Percentiles rank a stretch among this genome's conserved stretches.
Conservation (phyloP, 2,329 filamentous ascomycete species). For the Fusarium kyushuense region DNA sequence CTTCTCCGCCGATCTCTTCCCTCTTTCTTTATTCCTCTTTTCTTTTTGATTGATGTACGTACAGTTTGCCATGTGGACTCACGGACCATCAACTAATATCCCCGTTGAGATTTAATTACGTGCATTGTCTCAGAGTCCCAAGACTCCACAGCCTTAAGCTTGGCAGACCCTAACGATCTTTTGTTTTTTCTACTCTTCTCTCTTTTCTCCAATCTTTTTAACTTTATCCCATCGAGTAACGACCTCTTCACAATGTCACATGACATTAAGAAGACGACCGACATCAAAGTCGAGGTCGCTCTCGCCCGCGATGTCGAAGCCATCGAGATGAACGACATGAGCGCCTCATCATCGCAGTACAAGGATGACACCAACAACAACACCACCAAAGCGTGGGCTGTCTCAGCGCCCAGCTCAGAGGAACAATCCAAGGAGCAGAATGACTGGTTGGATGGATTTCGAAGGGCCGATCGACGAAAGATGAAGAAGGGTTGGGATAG, state of each 20-base stretch:
- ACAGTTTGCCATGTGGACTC: constrained; percentile 17
- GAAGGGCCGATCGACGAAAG: constrained; percentile 35
- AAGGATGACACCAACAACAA: background rate
- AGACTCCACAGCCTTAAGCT: constrained; percentile 21
- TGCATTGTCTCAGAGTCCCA: constrained; percentile 12
- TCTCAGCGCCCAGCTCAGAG: constrained; percentile 21
- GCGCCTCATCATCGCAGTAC: constrained; percentile 13
- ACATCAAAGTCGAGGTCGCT: constrained; percentile 38
- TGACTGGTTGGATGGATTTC: constrained; percentile 44
- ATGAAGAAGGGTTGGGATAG: constrained; percentile 42
- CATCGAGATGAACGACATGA: constrained; percentile 35
- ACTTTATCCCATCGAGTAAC: constrained; percentile 12
- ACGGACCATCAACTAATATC: constrained; percentile 23
- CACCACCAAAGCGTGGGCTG: constrained; percentile 23
- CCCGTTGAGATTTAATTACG: constrained; percentile 21
- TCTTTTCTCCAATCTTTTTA: background rate
- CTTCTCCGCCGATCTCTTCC: constrained; percentile 18
- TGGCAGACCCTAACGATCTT: constrained; percentile 15
- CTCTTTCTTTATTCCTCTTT: background rate
- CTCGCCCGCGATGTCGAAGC: constrained; percentile 36
- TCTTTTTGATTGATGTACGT: background rate
- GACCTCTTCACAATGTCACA: constrained; percentile 21
- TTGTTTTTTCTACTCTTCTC: background rate
- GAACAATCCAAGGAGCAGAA: constrained; percentile 20
- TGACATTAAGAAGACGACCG: constrained; percentile 33